Evolutionary conservation across 2,329 filamentous ascomycete species (phyloP).

Genomic region (Didymella segeticola): DNA sequence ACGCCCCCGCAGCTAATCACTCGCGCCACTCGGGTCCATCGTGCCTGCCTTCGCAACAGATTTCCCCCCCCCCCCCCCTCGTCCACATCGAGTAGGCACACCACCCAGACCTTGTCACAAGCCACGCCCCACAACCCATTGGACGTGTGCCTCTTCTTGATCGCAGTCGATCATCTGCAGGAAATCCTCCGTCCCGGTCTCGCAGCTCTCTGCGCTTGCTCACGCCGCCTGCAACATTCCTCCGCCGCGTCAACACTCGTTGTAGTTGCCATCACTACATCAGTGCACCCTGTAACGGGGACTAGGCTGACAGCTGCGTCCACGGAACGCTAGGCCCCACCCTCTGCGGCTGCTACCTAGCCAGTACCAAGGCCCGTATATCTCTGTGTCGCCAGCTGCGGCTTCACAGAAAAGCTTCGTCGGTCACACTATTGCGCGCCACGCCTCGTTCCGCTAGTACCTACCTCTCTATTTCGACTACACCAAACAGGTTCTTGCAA

Average conservation of each 20-base stretch:
- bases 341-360: constrained; percentile 10
- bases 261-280: constrained; percentile 15
- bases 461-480: constrained; percentile 18
- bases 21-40: constrained; percentile 26
- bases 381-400: constrained; percentile 48
- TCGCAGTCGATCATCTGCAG: constrained; percentile 60
- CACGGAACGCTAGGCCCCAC: constrained; percentile 7
- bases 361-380: constrained; percentile 29
- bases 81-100: constrained; percentile 16
- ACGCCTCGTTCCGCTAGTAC: constrained; percentile 20
- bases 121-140: constrained; percentile 46
- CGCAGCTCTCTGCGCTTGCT: constrained; percentile 28
- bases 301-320: constrained; percentile 24
- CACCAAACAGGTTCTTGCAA: constrained; percentile 23
- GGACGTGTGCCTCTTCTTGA: constrained; percentile 31
- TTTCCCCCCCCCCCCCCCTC: constrained; percentile 1
- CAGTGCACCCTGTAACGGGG: constrained; percentile 12
- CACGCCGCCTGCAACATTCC: constrained; percentile 19
- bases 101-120: constrained; percentile 42
- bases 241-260: constrained; percentile 21
- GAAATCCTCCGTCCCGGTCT: constrained; percentile 54
- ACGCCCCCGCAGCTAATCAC: constrained; percentile 38
- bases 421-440: constrained; percentile 16
- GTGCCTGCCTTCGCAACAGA: constrained; percentile 3
- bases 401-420: constrained; percentile 42